These are phyloP conservation scores for Coriaria nepalensis DNA, from an alignment of 306 rosid genomes.

Conservation along the genomic window DNA sequence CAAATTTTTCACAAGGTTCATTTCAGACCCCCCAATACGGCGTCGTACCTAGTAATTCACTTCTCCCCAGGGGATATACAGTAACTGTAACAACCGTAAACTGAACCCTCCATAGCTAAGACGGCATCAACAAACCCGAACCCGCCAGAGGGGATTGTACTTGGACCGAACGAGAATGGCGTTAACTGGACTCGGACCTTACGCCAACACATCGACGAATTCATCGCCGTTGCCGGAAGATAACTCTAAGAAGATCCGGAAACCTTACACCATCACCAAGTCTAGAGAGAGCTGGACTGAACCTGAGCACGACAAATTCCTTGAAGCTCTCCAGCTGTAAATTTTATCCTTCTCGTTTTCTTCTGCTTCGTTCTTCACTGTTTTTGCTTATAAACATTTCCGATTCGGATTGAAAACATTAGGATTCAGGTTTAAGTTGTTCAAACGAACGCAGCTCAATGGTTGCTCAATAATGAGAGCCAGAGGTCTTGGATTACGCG, in stretches of 20 bases:
- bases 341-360: neutral
- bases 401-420: too few species aligned
- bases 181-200: conserved; percentile 49
- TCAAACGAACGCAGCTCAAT: too few species aligned
- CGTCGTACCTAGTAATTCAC: too few species aligned
- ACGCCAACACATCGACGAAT: conserved; percentile 20
- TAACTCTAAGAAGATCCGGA: conserved; percentile 58
- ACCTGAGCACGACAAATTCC: conserved; percentile 94
- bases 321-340: conserved; percentile 95
- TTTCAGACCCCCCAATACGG: too few species aligned
- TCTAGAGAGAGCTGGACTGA: conserved; percentile 98
- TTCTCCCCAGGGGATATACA: too few species aligned
- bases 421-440: too few species aligned
- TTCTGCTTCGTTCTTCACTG: neutral
- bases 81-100: too few species aligned
- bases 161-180: conserved; percentile 50
- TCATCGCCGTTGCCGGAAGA: conserved; percentile 44
- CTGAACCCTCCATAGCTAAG: too few species aligned
- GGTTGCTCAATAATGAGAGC: too few species aligned
- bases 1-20: too few species aligned
- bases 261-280: conserved; percentile 92
- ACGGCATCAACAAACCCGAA: conserved; percentile 73
- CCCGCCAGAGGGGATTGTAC: conserved; percentile 51
- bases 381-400: too few species aligned
- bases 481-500: too few species aligned